Percentiles rank a stretch among this genome's conserved stretches.
phyloP scores from a whole-genome alignment of 805 yeast species.

The Yueomyces sp. region DNA sequence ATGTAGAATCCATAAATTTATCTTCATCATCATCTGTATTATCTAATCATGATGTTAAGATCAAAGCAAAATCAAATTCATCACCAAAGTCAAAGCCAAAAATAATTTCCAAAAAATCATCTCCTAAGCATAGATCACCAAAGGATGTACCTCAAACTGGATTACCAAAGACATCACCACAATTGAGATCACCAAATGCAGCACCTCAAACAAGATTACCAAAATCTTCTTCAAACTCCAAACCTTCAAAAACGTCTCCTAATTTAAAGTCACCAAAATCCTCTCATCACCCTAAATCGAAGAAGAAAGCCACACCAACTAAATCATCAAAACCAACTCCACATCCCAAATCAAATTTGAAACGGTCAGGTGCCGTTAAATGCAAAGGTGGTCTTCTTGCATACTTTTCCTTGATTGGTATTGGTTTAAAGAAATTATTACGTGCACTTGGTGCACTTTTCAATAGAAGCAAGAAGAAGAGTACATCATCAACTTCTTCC shows the following conservation, averaged over 20 bases:
- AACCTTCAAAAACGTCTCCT: background rate
- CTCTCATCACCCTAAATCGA: too few species aligned
- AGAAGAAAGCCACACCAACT: background rate
- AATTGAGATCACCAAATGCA: background rate
- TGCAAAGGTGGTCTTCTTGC: constrained; percentile 28
- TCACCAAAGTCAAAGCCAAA: background rate
- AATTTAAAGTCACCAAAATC: constrained; percentile 1
- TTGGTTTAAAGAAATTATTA: constrained; percentile 12
- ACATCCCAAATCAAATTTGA: constrained; percentile 1
- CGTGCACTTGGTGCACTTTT: constrained; percentile 19
- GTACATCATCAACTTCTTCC: background rate
- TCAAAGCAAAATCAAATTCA: background rate
- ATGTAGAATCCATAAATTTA: constrained; percentile 4
- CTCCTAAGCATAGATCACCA: background rate
- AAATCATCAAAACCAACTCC: background rate
- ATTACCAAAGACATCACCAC: background rate
- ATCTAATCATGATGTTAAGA: background rate
- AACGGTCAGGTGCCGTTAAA: constrained; percentile 24
- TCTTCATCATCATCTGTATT: constrained; percentile 3
- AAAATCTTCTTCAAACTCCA: background rate
- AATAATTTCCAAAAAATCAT: background rate
- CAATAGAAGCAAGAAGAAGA: constrained; percentile 6
- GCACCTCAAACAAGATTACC: background rate
- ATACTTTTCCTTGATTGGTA: constrained; percentile 18
- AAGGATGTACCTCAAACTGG: background rate